Evolutionary conservation across 176 grass and related monocot species (phyloP).

Genomic region (Elymus sibiricus): DNA sequence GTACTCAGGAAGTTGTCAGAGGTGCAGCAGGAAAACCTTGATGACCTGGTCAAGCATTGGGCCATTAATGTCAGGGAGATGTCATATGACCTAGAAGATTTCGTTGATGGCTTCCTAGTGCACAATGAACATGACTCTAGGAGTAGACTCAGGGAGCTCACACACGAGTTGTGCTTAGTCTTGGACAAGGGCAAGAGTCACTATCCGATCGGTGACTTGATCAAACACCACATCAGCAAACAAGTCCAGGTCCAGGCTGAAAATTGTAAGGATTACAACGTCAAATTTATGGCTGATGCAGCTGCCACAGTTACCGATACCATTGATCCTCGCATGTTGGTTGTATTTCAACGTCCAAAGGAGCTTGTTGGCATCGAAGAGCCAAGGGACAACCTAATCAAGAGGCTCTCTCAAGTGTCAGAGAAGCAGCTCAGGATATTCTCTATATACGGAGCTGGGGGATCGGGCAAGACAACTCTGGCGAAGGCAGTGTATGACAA

Average conservation of each 20-base stretch:
- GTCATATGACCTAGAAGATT: constrained; percentile 5
- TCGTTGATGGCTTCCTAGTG: background rate
- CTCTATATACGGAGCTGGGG: background rate
- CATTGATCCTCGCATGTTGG: background rate
- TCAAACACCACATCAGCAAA: background rate
- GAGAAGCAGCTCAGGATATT: background rate
- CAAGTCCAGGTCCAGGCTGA: background rate
- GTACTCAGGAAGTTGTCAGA: background rate
- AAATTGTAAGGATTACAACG: too few relatives aligned
- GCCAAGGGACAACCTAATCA: background rate
- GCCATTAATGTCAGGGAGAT: background rate
- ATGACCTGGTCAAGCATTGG: background rate
- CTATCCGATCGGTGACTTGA: background rate
- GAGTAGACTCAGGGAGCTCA: background rate
- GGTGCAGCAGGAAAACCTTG: background rate
- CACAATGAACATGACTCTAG: background rate
- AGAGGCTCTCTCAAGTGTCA: background rate
- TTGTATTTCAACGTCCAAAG: background rate
- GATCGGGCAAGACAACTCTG: background rate
- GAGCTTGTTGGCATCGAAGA: background rate
- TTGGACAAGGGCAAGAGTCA: background rate
- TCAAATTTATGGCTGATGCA: background rate
- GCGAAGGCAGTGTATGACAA: background rate
- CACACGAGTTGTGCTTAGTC: background rate
- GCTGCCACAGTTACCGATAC: background rate